These are phyloP conservation scores for Xylaria cubensis DNA, from an alignment of 495 filamentous ascomycete genomes.

Conservation along the genomic window DNA sequence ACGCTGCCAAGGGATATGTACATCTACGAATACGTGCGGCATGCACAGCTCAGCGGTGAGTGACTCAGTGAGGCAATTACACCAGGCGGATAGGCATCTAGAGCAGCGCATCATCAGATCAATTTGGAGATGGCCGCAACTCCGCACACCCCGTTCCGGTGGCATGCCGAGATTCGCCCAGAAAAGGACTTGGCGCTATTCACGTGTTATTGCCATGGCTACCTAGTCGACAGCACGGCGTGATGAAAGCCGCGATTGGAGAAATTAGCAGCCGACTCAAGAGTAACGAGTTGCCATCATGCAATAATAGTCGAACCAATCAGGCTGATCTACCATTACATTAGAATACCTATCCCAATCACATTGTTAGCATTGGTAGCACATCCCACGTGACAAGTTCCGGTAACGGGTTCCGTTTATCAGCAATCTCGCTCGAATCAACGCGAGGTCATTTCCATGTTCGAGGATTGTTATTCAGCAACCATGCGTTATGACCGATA, in stretches of 20 bases:
- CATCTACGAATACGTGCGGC: neutral
- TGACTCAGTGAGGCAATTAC: conserved; percentile 19
- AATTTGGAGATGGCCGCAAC: conserved; percentile 18
- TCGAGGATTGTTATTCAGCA: conserved; percentile 12
- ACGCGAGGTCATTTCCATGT: conserved; percentile 8
- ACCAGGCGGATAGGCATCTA: conserved; percentile 9
- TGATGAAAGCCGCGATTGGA: neutral
- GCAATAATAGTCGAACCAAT: neutral
- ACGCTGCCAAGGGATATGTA: conserved; percentile 12
- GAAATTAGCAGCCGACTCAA: neutral
- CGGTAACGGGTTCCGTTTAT: conserved; percentile 13
- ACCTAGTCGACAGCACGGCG: neutral
- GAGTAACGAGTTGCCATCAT: conserved; percentile 8
- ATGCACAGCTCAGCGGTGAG: conserved; percentile 22
- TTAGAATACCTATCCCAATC: neutral
- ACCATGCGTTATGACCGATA: conserved; percentile 2
- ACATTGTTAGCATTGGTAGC: neutral
- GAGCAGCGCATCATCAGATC: conserved; percentile 17
- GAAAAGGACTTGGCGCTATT: conserved; percentile 19
- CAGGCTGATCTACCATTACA: conserved; percentile 1
- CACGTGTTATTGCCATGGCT: conserved; percentile 26
- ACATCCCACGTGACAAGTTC: conserved; percentile 17
- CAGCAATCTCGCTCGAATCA: conserved; percentile 2
- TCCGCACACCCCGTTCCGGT: conserved; percentile 23
- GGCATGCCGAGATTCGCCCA: conserved; percentile 22